Base-by-base conservation (phyloP, 2,329 filamentous ascomycete species). In the Ceratocystis harringtonii region DNA sequence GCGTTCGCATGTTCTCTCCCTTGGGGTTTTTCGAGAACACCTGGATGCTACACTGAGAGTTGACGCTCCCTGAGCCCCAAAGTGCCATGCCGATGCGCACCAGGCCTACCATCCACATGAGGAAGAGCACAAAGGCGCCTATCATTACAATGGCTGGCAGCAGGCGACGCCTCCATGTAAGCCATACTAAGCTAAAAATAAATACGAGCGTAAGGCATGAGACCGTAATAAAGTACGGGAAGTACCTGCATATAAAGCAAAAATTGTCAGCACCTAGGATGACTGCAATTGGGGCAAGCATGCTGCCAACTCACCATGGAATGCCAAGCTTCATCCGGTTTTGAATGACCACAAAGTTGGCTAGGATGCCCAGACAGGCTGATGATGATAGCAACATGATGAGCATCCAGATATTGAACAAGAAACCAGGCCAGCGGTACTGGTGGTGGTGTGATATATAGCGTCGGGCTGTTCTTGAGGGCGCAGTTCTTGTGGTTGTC, bases 361-460 rank as follows among this genome's bases (percentile, higher is more conserved):
- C 76, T 69, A 86, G 84, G 22, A 87, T 79, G 63, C 84, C 85
- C 50, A 88, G 77, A 64, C 78, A 76, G 4, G 82, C 80, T 1
- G 82, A 79, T 32, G 55, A 58, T 0, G 55, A n/a, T 3, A 84
- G 76, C 10, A 87, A 76, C 80, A 87, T 86, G 69, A 86, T 76
- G 62, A 87, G 76, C 71, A 87, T 82, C 83, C 85, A 87, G 62
- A 87, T 74, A 71, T 86, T 86, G 67, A 88, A 78, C 73, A 85
- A 82, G 65, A 83, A 73, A n/a, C 83, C 82, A 19, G 85, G 85
- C 85, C 85, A 88, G 75, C 84, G 83, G 77, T 87, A 88, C 52
- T 80, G 80, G 71, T 82, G 81, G 3, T 84, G 73, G 69, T 77
- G 75, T 62, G 72, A 78, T 68, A 76, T 71, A 48, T 76, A 70